A percentile compares a stretch with the other conserved stretches of the same genome.
Conservation (phyloP, 805 yeast species). For the Yamadazyma akitaensis region DNA sequence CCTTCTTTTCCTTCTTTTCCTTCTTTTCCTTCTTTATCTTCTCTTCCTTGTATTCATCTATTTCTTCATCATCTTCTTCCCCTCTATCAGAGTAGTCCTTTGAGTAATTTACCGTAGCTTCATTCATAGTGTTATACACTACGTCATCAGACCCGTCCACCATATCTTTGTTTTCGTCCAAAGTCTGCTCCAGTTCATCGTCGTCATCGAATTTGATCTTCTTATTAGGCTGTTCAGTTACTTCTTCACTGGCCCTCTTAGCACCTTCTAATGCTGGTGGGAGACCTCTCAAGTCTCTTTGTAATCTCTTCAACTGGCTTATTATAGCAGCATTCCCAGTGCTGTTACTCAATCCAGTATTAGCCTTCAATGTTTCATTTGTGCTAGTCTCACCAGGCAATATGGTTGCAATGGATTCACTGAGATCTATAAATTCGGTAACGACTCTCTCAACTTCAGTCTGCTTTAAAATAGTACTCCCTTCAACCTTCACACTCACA, state of each 20-base stretch:
- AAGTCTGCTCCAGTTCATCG: constrained; percentile 7
- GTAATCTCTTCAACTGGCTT: constrained; percentile 69
- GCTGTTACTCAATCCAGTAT: constrained; percentile 30
- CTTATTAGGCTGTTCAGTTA: constrained; percentile 15
- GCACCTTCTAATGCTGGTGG: constrained; percentile 49
- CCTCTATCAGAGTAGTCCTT: constrained; percentile 10
- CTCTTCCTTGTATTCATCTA: constrained; percentile 23
- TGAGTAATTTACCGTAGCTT: neutral
- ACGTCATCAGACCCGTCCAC: neutral
- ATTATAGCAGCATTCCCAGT: constrained; percentile 37
- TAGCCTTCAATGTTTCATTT: constrained; percentile 21
- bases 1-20: constrained; percentile 19
- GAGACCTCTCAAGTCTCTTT: constrained; percentile 74
- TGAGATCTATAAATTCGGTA: constrained; percentile 39
- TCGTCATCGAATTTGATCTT: constrained; percentile 24
- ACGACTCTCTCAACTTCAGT: constrained; percentile 46
- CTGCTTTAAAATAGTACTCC: constrained; percentile 27
- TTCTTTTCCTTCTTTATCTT: constrained; percentile 21
- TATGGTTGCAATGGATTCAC: constrained; percentile 34
- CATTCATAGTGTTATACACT: constrained; percentile 4
- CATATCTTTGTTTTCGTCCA: constrained; percentile 6
- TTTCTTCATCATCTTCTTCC: constrained; percentile 19
- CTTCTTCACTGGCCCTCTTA: constrained; percentile 22
- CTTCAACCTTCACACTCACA: constrained; percentile 34
- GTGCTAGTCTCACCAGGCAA: constrained; percentile 20